Base-by-base conservation (phyloP, 148 eudicot genomes). In the Fallopia convolvulus region DNA sequence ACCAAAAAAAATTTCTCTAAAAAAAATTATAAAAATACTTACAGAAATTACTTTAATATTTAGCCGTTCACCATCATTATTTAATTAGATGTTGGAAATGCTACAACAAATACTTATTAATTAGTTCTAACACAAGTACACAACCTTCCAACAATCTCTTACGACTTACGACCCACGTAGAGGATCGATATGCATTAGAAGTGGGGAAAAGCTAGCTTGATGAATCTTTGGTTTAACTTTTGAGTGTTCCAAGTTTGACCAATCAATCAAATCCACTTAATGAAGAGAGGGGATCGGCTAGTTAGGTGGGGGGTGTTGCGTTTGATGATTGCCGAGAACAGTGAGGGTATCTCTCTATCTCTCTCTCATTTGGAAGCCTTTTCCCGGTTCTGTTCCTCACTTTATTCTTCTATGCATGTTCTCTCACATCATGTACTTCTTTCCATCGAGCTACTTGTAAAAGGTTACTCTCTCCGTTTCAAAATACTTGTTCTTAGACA, bases 391-490 rank as follows among this genome's bases (percentile, higher is more conserved):
- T 41, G 18, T 10, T 71, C 75, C 41, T 42, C 40, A 7, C 30
- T 58, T 20, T 58, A 58, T 23, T 20, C 32, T 7, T 61, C 4
- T 12, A 61, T 61, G 70, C 70, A 61, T 61, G 70, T 61, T 61
- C 70, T 41, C 47, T 72, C 75, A 44, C 32, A 72, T 41, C 52
- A 72, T 72, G 20, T 53, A 72, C 75, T 33, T 42, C 75, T 41
- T 72, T 30, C 18, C 18, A 68, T 68, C 32, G 33, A 68, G 8
- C 36, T 68, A 14, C 15, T 68, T 30, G 15, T 68, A 30, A 8
- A 68, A 68, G 4, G 10, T 12, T 18, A n/a, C n/a, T n/a, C n/a
- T n/a, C n/a, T n/a, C n/a, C n/a, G n/a, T n/a, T n/a, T n/a, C n/a
- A n/a, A n/a, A n/a, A n/a, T n/a, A n/a, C n/a, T n/a, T n/a, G n/a